These are phyloP conservation scores for Tolypocladium album DNA, from an alignment of 2,329 filamentous ascomycete genomes.

Conservation along the genomic window DNA sequence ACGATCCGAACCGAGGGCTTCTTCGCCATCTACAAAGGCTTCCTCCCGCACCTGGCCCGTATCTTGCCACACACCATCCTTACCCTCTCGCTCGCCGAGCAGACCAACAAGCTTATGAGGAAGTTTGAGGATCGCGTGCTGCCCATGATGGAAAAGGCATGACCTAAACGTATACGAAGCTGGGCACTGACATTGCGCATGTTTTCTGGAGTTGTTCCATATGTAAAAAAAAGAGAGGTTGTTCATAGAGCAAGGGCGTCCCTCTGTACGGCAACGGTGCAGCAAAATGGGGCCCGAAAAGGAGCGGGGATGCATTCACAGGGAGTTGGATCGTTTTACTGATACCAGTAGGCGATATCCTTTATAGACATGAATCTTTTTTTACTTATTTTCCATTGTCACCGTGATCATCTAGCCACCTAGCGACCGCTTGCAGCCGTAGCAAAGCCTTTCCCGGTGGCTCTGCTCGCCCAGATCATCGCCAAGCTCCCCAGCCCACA, in stretches of 20 bases:
- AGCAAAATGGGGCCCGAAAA: background rate
- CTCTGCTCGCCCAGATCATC: conserved; percentile 20
- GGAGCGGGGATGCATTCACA: background rate
- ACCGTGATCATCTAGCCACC: conserved; percentile 27
- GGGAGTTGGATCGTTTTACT: background rate
- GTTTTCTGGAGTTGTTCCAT: background rate
- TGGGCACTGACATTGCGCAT: background rate
- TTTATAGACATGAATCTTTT: background rate
- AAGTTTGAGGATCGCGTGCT: conserved; percentile 57
- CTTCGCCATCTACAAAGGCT: conserved; percentile 94
- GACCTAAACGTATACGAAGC: background rate
- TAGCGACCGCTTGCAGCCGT: conserved; percentile 61
- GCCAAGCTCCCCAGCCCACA: conserved; percentile 52
- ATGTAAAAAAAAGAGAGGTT: background rate
- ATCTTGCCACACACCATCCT: conserved; percentile 94
- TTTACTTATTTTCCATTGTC: background rate
- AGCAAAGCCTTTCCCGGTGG: conserved; percentile 43
- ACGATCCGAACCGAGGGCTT: conserved; percentile 86
- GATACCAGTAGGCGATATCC: conserved; percentile 3
- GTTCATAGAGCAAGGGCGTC: background rate
- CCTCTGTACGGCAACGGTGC: background rate
- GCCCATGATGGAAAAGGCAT: conserved; percentile 22
- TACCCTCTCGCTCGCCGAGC: conserved; percentile 86
- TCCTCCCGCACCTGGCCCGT: conserved; percentile 84
- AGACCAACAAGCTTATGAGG: conserved; percentile 88